phyloP scores from a whole-genome alignment of 2,329 filamentous ascomycete genomes.

The Aspergillus sp. region DNA sequence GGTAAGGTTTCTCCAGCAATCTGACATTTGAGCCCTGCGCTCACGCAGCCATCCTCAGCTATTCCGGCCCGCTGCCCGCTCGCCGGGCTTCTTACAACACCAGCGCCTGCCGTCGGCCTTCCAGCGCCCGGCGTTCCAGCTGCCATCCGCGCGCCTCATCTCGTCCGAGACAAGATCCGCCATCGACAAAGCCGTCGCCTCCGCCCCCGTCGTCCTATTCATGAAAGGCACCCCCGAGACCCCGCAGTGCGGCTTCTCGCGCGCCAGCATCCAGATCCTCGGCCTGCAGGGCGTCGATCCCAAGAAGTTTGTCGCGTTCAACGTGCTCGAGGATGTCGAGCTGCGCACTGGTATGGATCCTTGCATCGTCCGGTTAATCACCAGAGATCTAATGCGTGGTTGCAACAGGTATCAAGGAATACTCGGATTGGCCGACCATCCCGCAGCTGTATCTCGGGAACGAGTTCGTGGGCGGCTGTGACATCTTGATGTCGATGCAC shows the following conservation, averaged over 20 bases:
- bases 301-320: slow-evolving; percentile 93
- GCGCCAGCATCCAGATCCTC: slow-evolving; percentile 88
- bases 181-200: slow-evolving; percentile 81
- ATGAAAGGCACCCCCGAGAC: slow-evolving; percentile 98
- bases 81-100: slow-evolving; percentile 13
- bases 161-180: slow-evolving; percentile 70
- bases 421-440: slow-evolving; percentile 98
- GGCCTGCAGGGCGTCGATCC: slow-evolving; percentile 92
- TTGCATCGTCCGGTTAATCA: too few relatives aligned
- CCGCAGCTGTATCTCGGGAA: slow-evolving; percentile 92
- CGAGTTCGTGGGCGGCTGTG: slow-evolving; percentile 95
- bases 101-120: slow-evolving; percentile 11
- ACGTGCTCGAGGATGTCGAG: slow-evolving; percentile 86
- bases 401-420: slow-evolving; percentile 90
- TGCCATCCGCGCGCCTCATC: slow-evolving; percentile 51
- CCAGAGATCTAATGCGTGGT: too few relatives aligned
- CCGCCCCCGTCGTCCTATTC: slow-evolving; percentile 89
- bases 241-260: slow-evolving; percentile 93
- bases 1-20: slow-evolving; percentile 9
- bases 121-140: slow-evolving; percentile 36
- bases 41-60: slow-evolving; percentile 15
- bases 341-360: slow-evolving; percentile 60
- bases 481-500: slow-evolving; percentile 95
- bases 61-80: slow-evolving; percentile 22
- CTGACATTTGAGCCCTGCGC: too few relatives aligned